Base-by-base conservation (phyloP, 1,284 basidiomycete genomes). In the Trametes polyzona region DNA sequence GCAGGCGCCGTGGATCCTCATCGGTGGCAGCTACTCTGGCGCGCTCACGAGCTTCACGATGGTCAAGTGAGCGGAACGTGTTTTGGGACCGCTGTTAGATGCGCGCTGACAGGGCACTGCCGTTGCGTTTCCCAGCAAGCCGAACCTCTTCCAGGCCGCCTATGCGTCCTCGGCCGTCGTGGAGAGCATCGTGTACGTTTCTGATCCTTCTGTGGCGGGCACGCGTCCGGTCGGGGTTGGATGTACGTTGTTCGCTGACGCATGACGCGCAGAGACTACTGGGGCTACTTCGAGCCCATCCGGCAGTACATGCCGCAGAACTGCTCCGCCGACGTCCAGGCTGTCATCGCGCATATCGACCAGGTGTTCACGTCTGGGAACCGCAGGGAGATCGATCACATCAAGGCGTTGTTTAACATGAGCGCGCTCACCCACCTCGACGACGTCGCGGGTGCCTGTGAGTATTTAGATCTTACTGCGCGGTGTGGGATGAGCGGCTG, bases 151-250 rank as follows among this genome's bases (percentile, higher is more conserved):
- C 72, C 79, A 74, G 55, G 87, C 87, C 4, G 87, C 81, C 4
- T 89, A 89, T 65, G 81, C 83, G 2, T 89, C 88, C 2, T 91
- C 88, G 14, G 88, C 74, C 7, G 87, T 90, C 17, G 88, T 90
- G 1, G 76, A 91, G 71, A 83, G 85, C 3, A 87, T 86, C 58
- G 70, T 78, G 83, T 86, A 59, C 47, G 78, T 70, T 23, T 30
- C 17, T 11, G 33, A 46, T 26, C 55, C 12, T 17, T 21, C 21
- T 27, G 23, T 11, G n/a, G n/a, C 36, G 17, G n/a, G 17, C 36
- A 16, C 17, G 14, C 33, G 10, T n/a, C 21, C 24, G 24, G n/a
- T n/a, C n/a, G n/a, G n/a, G n/a, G n/a, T n/a, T n/a, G n/a, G n/a
- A n/a, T n/a, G n/a, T n/a, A n/a, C n/a, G n/a, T n/a, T n/a, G n/a